phyloP scores from a whole-genome alignment of 441 rosid genomes.

The Erysimum cheiri region DNA sequence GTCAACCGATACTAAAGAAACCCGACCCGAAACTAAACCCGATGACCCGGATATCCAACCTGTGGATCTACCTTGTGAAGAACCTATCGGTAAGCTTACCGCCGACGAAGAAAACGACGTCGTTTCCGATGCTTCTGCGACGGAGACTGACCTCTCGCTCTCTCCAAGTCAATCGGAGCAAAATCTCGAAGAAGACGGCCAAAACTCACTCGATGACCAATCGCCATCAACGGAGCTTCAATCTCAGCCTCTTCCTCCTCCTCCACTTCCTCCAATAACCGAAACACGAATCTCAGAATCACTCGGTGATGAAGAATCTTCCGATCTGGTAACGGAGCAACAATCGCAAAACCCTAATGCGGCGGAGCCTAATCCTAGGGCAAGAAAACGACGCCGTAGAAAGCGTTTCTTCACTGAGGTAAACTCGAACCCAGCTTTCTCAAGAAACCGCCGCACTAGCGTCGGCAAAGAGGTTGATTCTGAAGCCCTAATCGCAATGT shows the following conservation, averaged over 20 bases:
- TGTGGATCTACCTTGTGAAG: conserved; percentile 43
- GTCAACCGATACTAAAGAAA: conserved; percentile 25
- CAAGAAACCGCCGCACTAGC: conserved; percentile 63
- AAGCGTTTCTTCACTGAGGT: conserved; percentile 91
- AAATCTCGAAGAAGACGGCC: conserved; percentile 47
- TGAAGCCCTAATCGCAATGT: conserved; percentile 80
- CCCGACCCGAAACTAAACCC: conserved; percentile 24
- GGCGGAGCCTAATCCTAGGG: conserved; percentile 55
- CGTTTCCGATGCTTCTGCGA: conserved; percentile 58
- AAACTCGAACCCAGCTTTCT: conserved; percentile 66
- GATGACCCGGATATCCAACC: conserved; percentile 9
- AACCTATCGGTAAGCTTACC: conserved; percentile 40
- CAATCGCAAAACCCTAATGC: conserved; percentile 56
- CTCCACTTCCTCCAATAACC: conserved; percentile 34
- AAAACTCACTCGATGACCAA: conserved; percentile 46
- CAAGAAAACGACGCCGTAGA: conserved; percentile 70
- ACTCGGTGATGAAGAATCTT: conserved; percentile 67
- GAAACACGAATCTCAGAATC: conserved; percentile 68
- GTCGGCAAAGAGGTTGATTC: conserved; percentile 74
- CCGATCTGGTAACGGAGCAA: conserved; percentile 58
- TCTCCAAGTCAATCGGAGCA: conserved; percentile 50
- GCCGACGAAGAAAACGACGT: conserved; percentile 50
- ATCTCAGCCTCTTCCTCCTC: conserved; percentile 24
- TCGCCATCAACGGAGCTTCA: conserved; percentile 45
- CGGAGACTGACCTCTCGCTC: conserved; percentile 53